Evolutionary conservation across 805 yeast genomes (phyloP).

Genomic region (Priceomyces castillae): DNA sequence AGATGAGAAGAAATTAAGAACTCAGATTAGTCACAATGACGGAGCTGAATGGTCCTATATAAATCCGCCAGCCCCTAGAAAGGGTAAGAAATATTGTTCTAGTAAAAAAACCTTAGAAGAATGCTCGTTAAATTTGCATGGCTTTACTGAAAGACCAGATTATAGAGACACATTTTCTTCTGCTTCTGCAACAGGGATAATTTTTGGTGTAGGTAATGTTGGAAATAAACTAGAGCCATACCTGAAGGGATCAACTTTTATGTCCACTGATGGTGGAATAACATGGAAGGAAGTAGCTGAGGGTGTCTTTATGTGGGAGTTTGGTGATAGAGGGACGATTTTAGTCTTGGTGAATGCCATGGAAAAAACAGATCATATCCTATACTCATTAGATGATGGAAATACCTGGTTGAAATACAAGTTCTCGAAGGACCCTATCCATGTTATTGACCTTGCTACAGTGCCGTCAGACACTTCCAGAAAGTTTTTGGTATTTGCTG

Average conservation of each 20-base stretch:
- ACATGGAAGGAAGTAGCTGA: constrained; percentile 79
- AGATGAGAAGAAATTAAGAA: constrained; percentile 54
- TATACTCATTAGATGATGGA: constrained; percentile 79
- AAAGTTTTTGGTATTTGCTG: constrained; percentile 65
- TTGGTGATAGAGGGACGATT: constrained; percentile 91
- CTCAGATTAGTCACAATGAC: constrained; percentile 82
- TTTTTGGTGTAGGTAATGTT: constrained; percentile 93
- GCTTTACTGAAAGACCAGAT: constrained; percentile 84
- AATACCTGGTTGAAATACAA: constrained; percentile 64
- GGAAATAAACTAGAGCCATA: constrained; percentile 53
- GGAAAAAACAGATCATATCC: constrained; percentile 55
- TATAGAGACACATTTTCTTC: constrained; percentile 84
- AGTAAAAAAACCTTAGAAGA: constrained; percentile 47
- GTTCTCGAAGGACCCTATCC: constrained; percentile 56
- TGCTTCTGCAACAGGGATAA: constrained; percentile 81
- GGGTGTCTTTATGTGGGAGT: constrained; percentile 89
- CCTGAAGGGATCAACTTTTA: constrained; percentile 62
- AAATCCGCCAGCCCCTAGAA: constrained; percentile 64
- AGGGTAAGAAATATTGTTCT: constrained; percentile 58
- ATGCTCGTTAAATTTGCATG: constrained; percentile 84
- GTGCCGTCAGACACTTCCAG: constrained; percentile 90
- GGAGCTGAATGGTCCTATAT: constrained; percentile 84
- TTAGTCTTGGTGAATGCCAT: constrained; percentile 65
- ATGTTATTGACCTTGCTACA: constrained; percentile 74
- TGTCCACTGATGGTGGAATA: constrained; percentile 88